These are phyloP conservation scores for Paecilomyces niveus DNA, from an alignment of 2,329 filamentous ascomycete genomes.

Conservation along the genomic window DNA sequence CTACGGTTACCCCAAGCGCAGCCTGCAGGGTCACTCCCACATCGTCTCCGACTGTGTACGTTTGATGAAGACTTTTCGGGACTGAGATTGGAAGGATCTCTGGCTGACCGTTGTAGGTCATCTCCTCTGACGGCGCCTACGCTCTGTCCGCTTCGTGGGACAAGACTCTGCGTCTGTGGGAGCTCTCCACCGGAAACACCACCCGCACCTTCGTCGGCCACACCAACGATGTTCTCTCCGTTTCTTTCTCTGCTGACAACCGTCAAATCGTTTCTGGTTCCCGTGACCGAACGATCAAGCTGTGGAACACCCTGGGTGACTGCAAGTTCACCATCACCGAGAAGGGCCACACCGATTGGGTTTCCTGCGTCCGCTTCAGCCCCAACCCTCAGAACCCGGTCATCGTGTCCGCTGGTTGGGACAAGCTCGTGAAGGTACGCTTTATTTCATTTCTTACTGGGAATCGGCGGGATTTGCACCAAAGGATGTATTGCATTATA, in stretches of 20 bases:
- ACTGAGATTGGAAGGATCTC: slow-evolving; percentile 8
- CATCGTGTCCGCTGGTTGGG: slow-evolving; percentile 97
- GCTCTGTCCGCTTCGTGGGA: slow-evolving; percentile 98
- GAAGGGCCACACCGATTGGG: slow-evolving; percentile 99
- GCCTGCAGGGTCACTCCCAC: slow-evolving; percentile 97
- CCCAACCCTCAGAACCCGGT: slow-evolving; percentile 99
- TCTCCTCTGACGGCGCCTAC: slow-evolving; percentile 99
- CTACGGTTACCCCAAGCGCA: slow-evolving; percentile 99
- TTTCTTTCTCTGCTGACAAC: slow-evolving; percentile 99
- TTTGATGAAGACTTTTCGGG: slow-evolving; percentile 25
- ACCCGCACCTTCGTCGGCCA: slow-evolving; percentile 98
- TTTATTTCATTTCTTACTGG: slow-evolving; percentile 7
- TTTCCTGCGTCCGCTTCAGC: slow-evolving; percentile 98
- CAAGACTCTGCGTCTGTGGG: slow-evolving; percentile 99
- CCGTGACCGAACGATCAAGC: slow-evolving; percentile 98
- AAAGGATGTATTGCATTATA: slow-evolving; percentile 89
- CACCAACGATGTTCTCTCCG: slow-evolving; percentile 98
- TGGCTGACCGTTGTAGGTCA: slow-evolving; percentile 59
- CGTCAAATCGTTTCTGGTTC: slow-evolving; percentile 99
- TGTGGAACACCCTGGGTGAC: slow-evolving; percentile 99
- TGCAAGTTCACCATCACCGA: slow-evolving; percentile 99
- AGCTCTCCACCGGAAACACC: slow-evolving; percentile 93
- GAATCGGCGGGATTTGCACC: slow-evolving; percentile 27
- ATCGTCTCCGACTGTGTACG: slow-evolving; percentile 99
- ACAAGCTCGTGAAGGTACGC: slow-evolving; percentile 99